Evolutionary conservation across 352 stramenopile genomes (phyloP).

Genomic region (Plasmopara muralis): DNA sequence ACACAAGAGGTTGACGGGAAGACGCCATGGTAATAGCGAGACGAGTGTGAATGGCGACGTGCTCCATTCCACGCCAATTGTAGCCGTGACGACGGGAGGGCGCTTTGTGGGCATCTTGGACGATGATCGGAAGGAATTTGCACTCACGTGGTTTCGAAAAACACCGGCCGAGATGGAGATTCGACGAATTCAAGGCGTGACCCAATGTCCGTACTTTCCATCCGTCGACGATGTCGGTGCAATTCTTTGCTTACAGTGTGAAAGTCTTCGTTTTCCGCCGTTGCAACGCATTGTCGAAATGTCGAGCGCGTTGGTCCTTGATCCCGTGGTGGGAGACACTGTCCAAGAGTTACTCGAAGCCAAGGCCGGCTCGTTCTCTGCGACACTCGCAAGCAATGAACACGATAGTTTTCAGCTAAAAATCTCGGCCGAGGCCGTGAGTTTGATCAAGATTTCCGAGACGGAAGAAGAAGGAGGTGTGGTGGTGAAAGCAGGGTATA

Average conservation of each 20-base stretch:
- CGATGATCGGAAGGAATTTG: slow-evolving; percentile 58
- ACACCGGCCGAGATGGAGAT: slow-evolving; percentile 41
- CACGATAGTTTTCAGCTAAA: slow-evolving; percentile 79
- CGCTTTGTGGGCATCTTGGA: slow-evolving; percentile 49
- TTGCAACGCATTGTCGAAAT: slow-evolving; percentile 55
- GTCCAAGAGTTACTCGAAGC: slow-evolving; percentile 70
- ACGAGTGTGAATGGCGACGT: slow-evolving; percentile 20
- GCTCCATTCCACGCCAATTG: slow-evolving; percentile 45
- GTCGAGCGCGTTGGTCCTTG: slow-evolving; percentile 34
- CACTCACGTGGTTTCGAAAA: slow-evolving; percentile 64
- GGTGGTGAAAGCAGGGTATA: slow-evolving; percentile 44
- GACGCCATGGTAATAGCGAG: slow-evolving; percentile 22
- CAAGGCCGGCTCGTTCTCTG: slow-evolving; percentile 62
- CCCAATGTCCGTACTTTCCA: slow-evolving; percentile 48
- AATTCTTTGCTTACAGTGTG: slow-evolving; percentile 48
- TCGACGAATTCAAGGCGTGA: slow-evolving; percentile 56
- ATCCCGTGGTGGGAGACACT: slow-evolving; percentile 58
- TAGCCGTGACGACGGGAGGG: slow-evolving; percentile 42
- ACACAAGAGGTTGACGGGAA: slow-evolving; percentile 23
- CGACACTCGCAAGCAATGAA: slow-evolving; percentile 72
- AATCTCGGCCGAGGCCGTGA: slow-evolving; percentile 44
- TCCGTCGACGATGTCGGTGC: slow-evolving; percentile 66
- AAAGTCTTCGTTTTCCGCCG: slow-evolving; percentile 58
- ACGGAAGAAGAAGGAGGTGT: slow-evolving; percentile 57
- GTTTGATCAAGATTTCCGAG: slow-evolving; percentile 69